A percentile compares a stretch with the other conserved stretches of the same genome.
Conservation (phyloP, 345 rosid genomes). For the Eucalyptus marginata region DNA sequence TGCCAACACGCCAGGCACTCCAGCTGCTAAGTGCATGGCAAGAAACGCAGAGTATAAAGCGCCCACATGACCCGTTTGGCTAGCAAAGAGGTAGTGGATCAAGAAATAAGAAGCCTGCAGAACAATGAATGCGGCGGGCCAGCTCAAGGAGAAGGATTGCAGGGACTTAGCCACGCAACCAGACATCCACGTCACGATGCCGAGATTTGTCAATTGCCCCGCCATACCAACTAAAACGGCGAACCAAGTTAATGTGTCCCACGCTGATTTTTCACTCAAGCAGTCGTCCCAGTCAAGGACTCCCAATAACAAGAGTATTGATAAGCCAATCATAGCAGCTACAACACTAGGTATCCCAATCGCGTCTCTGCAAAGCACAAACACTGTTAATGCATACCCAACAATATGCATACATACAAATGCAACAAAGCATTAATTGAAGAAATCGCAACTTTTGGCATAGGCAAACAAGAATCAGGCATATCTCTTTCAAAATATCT, state of each 20-base stretch:
- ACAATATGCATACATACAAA: not conserved
- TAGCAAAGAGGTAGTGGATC: conserved; percentile 90
- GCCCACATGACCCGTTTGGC: conserved; percentile 96
- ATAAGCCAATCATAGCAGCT: conserved; percentile 92
- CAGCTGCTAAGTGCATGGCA: conserved; percentile 90
- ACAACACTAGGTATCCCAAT: conserved; percentile 88
- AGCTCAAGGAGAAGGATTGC: conserved; percentile 65
- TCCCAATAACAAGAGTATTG: conserved; percentile 74
- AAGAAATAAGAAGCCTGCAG: conserved; percentile 93
- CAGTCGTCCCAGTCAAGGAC: conserved; percentile 98
- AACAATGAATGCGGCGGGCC: conserved; percentile 82
- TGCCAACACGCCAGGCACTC: conserved; percentile 71
- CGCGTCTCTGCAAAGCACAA: conserved; percentile 38
- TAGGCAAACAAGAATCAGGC: not conserved
- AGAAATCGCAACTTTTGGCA: not conserved
- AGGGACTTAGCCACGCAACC: conserved; percentile 53
- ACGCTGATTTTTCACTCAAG: conserved; percentile 87
- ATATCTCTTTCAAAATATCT: not conserved
- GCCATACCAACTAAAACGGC: conserved; percentile 97
- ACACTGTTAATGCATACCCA: not conserved
- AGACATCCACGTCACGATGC: conserved; percentile 89
- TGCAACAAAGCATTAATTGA: not conserved
- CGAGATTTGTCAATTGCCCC: conserved; percentile 78
- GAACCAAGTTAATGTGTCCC: conserved; percentile 98
- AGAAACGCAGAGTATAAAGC: conserved; percentile 96